Evolutionary conservation across 352 stramenopile genomes (phyloP), one percentile per base, ranked within the genome.

Genomic region (Phytophthora multivora): DNA sequence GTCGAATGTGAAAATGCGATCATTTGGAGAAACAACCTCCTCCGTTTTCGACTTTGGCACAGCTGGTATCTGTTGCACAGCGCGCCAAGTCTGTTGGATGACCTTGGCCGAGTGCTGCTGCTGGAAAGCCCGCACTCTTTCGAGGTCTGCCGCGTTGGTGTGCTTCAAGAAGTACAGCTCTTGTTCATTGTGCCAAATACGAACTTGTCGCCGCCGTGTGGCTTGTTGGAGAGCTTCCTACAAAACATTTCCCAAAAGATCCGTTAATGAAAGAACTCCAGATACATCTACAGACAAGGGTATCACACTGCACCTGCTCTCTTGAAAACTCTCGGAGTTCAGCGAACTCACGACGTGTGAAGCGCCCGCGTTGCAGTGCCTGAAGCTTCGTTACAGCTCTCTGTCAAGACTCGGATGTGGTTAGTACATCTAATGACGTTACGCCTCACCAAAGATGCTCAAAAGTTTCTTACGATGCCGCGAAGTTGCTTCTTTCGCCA

Each of bases 91-190:
- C 26, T 71, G 61, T 47, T 89, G 79, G 46, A 89, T 86, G 25
- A 62, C 2, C 10, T 63, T 56, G 0, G 81, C 79, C 3, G 66
- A 65, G 3, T 76, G 64, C 4, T 71, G 58, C 39, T 71, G 63
- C 66, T 85, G 81, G 23, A 90, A 83, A 28, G 11, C 45, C 21
- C 68, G 69, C 25, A 92, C 65, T 19, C 38, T 49, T 25, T 88
- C 74, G 8, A 87, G 63, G 33, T 83, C 63, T 18, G 71, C 65
- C 26, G 78, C 60, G 8, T 71, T 84, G 21, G 77, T 90, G 42
- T 79, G 66, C 35, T 85, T 74, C 49, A 93, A 69, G 41, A 91
- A 91, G 25, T 82, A 77, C 12, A 91, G 72, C 21, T 88, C 71
- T 38, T 90, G 78, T 53, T 90, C 78, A 48, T 81, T 73, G n/a